phyloP scores from a whole-genome alignment of 768 basidiomycete genomes.

The Fistulinella prunicolor region DNA sequence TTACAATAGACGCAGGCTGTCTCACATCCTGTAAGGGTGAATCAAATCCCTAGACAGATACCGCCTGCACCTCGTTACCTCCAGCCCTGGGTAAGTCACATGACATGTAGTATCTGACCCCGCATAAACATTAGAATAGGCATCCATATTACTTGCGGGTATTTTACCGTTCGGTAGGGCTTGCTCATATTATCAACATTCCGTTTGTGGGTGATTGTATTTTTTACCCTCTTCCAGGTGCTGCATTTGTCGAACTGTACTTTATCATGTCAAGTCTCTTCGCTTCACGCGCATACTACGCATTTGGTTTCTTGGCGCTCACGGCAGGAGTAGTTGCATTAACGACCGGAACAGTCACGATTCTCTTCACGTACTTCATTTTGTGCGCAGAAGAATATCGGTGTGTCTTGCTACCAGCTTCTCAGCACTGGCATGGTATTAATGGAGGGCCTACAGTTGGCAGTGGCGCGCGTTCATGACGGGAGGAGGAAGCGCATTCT shows the following conservation, averaged over 20 bases:
- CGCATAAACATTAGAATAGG: slow-evolving; percentile 36
- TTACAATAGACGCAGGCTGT: slow-evolving; percentile 47
- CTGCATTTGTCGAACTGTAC: slow-evolving; percentile 93
- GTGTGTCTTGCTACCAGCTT: slow-evolving; percentile 36
- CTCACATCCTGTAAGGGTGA: slow-evolving; percentile 82
- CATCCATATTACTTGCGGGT: slow-evolving; percentile 78
- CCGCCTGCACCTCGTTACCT: slow-evolving; percentile 86
- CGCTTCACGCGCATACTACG: slow-evolving; percentile 90
- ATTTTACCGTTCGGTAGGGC: slow-evolving; percentile 85
- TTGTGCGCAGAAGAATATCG: slow-evolving; percentile 95
- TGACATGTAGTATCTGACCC: background rate
- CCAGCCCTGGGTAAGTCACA: slow-evolving; percentile 62
- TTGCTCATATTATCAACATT: background rate
- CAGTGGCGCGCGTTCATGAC: slow-evolving; percentile 94
- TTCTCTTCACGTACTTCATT: slow-evolving; percentile 86
- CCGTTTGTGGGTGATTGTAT: slow-evolving; percentile 1
- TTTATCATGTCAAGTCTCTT: slow-evolving; percentile 90
- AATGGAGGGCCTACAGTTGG: slow-evolving; percentile 56
- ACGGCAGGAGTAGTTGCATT: slow-evolving; percentile 80
- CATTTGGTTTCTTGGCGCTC: slow-evolving; percentile 91
- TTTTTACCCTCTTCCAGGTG: slow-evolving; percentile 67
- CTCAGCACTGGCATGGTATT: background rate
- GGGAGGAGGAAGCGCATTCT: slow-evolving; percentile 90
- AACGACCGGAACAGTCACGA: slow-evolving; percentile 88
- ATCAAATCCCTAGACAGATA: slow-evolving; percentile 95